Evolutionary conservation across 257 asterid species (phyloP).

Genomic region (Solanum okadae): DNA sequence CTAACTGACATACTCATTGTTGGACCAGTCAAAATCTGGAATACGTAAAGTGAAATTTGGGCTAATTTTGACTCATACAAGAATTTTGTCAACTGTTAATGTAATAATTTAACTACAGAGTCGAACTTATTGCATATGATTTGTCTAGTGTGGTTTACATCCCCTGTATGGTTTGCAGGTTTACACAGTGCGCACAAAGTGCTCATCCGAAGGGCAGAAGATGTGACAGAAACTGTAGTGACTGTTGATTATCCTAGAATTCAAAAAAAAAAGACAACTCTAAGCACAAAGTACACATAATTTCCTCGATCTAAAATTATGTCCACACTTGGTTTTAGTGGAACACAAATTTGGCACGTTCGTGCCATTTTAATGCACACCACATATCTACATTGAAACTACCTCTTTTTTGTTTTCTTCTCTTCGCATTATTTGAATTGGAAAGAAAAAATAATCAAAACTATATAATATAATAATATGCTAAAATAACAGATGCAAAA

Average conservation of each 20-base stretch:
- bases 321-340: background rate
- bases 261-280: too few relatives aligned
- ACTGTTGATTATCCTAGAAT: too few relatives aligned
- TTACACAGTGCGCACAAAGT: too few relatives aligned
- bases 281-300: background rate
- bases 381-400: background rate
- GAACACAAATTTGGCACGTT: background rate
- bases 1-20: background rate
- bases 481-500: too few relatives aligned
- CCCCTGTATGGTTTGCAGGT: rapidly evolving
- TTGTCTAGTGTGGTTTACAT: too few relatives aligned
- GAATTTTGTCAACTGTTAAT: background rate
- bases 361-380: background rate
- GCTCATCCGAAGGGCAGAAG: too few relatives aligned
- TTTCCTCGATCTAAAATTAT: background rate
- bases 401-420: background rate
- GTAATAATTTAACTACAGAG: background rate
- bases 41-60: background rate
- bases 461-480: background rate
- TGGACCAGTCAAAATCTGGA: background rate
- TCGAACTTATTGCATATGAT: rapidly evolving
- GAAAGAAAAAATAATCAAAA: background rate
- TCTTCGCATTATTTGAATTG: background rate
- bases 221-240: too few relatives aligned
- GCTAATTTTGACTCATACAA: background rate